Conservation (phyloP, 2,329 filamentous ascomycete species). For the Trichoderma atroviride region DNA sequence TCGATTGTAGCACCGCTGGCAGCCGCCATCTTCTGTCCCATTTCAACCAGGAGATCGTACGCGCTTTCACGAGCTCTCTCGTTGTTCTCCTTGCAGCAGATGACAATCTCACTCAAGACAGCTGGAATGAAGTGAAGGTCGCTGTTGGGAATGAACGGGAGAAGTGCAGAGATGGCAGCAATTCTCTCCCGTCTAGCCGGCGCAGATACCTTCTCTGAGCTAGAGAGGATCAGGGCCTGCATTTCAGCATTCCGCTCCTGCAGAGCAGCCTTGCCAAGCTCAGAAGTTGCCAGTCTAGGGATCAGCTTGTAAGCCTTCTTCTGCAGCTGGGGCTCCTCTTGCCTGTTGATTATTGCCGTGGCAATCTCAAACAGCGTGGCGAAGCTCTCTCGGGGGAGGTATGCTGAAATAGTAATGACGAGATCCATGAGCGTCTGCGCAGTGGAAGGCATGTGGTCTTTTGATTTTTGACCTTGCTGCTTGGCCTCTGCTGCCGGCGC, state of each 20-base stretch:
- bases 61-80: slow-evolving; percentile 88
- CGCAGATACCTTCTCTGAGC: slow-evolving; percentile 80
- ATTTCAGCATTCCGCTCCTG: slow-evolving; percentile 75
- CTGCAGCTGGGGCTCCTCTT: slow-evolving; percentile 86
- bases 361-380: slow-evolving; percentile 84
- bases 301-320: slow-evolving; percentile 99
- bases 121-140: slow-evolving; percentile 93
- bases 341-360: slow-evolving; percentile 75
- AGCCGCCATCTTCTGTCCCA: slow-evolving; percentile 76
- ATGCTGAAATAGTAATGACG: slow-evolving; percentile 92
- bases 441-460: slow-evolving; percentile 82
- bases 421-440: slow-evolving; percentile 96
- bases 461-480: slow-evolving; percentile 62
- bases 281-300: slow-evolving; percentile 81
- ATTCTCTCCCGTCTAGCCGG: slow-evolving; percentile 86
- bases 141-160: slow-evolving; percentile 74
- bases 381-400: slow-evolving; percentile 87
- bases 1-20: slow-evolving; percentile 74
- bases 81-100: slow-evolving; percentile 96
- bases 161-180: slow-evolving; percentile 76
- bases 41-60: slow-evolving; percentile 85
- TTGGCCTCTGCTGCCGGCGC: slow-evolving; percentile 59
- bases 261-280: slow-evolving; percentile 75
- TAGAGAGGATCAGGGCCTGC: slow-evolving; percentile 77
- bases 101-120: slow-evolving; percentile 89